Percentiles rank a stretch among this genome's conserved stretches.
phyloP scores from a whole-genome alignment of 2,329 filamentous ascomycete species.

The Chaetomiaceae sp. region DNA sequence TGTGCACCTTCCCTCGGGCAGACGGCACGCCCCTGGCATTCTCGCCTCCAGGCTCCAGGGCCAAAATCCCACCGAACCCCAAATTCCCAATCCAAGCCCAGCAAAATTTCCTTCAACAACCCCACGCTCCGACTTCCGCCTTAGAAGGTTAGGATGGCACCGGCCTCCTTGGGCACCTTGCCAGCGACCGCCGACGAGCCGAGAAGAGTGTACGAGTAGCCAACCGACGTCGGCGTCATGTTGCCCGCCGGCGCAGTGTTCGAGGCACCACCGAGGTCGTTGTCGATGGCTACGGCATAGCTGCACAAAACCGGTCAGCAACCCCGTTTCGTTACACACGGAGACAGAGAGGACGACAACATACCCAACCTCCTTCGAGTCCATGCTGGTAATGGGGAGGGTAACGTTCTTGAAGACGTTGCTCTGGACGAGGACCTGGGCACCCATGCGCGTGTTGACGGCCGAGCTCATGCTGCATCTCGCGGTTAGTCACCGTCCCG shows the following conservation, averaged over 20 bases:
- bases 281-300: constrained; percentile 40
- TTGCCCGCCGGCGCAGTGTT: constrained; percentile 49
- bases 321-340: neutral
- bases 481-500: neutral
- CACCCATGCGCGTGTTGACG: constrained; percentile 54
- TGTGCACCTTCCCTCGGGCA: too few species aligned
- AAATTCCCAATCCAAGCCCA: too few species aligned
- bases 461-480: constrained; percentile 41
- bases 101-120: too few species aligned
- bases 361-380: constrained; percentile 38
- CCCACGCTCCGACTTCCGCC: neutral
- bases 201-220: constrained; percentile 51
- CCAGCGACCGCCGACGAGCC: constrained; percentile 40
- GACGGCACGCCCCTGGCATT: too few species aligned
- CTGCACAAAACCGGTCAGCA: neutral
- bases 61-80: neutral
- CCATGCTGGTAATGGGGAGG: constrained; percentile 35
- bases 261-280: constrained; percentile 39
- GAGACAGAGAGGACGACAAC: neutral
- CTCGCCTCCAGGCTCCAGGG: too few species aligned
- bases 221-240: constrained; percentile 40
- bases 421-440: constrained; percentile 57
- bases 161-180: constrained; percentile 16
- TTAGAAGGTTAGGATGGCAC: constrained; percentile 20
- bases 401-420: constrained; percentile 43